Evolutionary conservation across 2,329 filamentous ascomycete genomes (phyloP).

Genomic region (Microcyclosporella mali): DNA sequence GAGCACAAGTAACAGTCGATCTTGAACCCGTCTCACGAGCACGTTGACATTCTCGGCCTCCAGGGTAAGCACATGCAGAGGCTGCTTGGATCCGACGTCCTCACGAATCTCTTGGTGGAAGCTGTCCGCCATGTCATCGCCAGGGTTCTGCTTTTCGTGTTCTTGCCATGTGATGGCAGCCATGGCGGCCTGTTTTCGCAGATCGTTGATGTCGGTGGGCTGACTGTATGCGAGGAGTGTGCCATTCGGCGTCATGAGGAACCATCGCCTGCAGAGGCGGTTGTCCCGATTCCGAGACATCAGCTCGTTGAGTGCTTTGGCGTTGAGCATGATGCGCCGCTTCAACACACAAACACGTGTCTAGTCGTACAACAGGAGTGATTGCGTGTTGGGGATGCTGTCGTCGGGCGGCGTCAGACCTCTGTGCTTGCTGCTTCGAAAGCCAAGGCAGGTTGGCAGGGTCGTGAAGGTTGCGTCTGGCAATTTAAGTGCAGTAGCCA

Average conservation of each 20-base stretch:
- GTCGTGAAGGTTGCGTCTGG: too few relatives aligned
- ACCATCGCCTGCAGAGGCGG: slow-evolving; percentile 39
- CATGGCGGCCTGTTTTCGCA: slow-evolving; percentile 45
- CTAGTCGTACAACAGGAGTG: too few relatives aligned
- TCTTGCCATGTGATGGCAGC: slow-evolving; percentile 48
- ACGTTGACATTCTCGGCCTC: slow-evolving; percentile 43
- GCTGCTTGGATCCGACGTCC: slow-evolving; percentile 11
- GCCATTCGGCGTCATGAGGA: slow-evolving; percentile 47
- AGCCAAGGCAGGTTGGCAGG: too few relatives aligned
- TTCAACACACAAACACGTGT: background rate
- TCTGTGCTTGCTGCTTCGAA: too few relatives aligned
- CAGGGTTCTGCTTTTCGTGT: slow-evolving; percentile 20
- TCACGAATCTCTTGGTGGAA: slow-evolving; percentile 16
- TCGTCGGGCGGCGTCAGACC: too few relatives aligned
- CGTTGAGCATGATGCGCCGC: slow-evolving; percentile 36
- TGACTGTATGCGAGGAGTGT: slow-evolving; percentile 46
- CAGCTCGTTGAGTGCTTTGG: slow-evolving; percentile 38
- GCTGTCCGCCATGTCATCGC: slow-evolving; percentile 14
- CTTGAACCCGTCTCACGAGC: slow-evolving; percentile 42
- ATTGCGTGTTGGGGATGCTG: background rate
- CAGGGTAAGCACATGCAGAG: slow-evolving; percentile 41
- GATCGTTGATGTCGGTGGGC: slow-evolving; percentile 43
- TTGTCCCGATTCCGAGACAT: slow-evolving; percentile 39
- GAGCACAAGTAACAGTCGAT: slow-evolving; percentile 42
- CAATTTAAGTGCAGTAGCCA: too few relatives aligned